Base-by-base conservation (phyloP, 1,284 basidiomycete genomes). In the Ceratobasidium sp. region DNA sequence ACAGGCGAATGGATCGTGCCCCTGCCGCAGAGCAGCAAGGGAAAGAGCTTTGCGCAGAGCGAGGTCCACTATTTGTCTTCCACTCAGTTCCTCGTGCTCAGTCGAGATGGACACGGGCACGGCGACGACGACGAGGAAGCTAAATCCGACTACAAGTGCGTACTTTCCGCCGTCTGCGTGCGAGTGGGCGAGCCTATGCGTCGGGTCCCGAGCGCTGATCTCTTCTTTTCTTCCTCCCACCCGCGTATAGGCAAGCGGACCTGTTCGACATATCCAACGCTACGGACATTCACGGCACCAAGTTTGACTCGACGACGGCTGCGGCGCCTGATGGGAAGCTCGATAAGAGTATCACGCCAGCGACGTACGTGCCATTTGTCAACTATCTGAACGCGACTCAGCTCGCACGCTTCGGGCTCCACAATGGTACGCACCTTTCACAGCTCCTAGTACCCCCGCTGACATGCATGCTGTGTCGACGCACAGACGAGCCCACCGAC, bases 1-100 rank as follows among this genome's bases (percentile, higher is more conserved):
- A 59, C 68, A 71, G 87, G 86, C 9, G 89, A 91, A 81, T 91
- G 86, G 84, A 86, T 89, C 27, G 88, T 90, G 22, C 87, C 87
- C 13, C 83, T 90, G 2, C 90, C 90, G 0, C 81, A 83, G 59
- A 87, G 83, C 78, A 83, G 81, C 22, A 88, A 87, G 74, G 84
- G 83, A 19, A 89, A 89, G 61, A 87, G 87, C 0, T 79, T 81
- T 63, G 85, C 83, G 8, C 83, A 85, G 56, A 90, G 86, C 76
- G 90, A 91, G 79, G 82, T 91, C 54, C 85, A 87, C 76, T 88
- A 86, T 77, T 83, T 91, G 37, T 83, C 84, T 76, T 79, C 82
- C 0, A 83, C 83, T 34, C 79, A 88, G 24, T 91, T 91, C 81
- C 80, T 91, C 29, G 85, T 87, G 7, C 83, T 91, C 14, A 81